Percentiles rank a stretch among this genome's conserved stretches.
Evolutionary conservation across 2,329 filamentous ascomycete genomes (phyloP).

Genomic region (Penicillium psychrosexuale): DNA sequence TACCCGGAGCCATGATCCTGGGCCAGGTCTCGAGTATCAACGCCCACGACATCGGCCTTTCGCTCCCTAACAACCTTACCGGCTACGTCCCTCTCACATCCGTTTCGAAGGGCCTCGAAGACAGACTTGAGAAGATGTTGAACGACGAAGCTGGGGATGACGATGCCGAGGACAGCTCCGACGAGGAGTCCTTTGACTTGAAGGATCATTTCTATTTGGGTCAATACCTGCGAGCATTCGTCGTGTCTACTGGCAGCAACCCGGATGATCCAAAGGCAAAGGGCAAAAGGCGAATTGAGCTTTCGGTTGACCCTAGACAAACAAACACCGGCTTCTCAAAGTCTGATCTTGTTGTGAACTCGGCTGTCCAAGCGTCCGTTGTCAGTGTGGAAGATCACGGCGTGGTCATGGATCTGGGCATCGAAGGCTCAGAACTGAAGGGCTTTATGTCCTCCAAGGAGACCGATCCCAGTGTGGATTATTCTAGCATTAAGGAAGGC

Average conservation of each 20-base stretch:
- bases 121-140: constrained; percentile 66
- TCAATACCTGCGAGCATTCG: constrained; percentile 82
- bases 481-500: constrained; percentile 73
- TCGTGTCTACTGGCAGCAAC: constrained; percentile 70
- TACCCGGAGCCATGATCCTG: constrained; percentile 81
- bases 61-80: constrained; percentile 86
- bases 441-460: constrained; percentile 87
- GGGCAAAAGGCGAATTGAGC: constrained; percentile 76
- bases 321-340: constrained; percentile 72
- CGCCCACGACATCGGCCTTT: constrained; percentile 71
- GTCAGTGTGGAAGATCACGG: constrained; percentile 94
- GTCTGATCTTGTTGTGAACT: constrained; percentile 70
- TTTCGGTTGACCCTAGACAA: constrained; percentile 76
- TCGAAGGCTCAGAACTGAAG: constrained; percentile 64
- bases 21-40: constrained; percentile 83
- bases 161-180: constrained; percentile 50
- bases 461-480: constrained; percentile 62
- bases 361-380: constrained; percentile 82
- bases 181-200: constrained; percentile 64
- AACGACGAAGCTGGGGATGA: constrained; percentile 59
- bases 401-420: constrained; percentile 84
- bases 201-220: constrained; percentile 73
- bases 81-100: constrained; percentile 89
- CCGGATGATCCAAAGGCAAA: constrained; percentile 53
- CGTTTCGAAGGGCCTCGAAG: constrained; percentile 76